A percentile compares a stretch with the other conserved stretches of the same genome.
phyloP scores from a whole-genome alignment of 2,329 filamentous ascomycete genomes.

The Trichoderma sp. region DNA sequence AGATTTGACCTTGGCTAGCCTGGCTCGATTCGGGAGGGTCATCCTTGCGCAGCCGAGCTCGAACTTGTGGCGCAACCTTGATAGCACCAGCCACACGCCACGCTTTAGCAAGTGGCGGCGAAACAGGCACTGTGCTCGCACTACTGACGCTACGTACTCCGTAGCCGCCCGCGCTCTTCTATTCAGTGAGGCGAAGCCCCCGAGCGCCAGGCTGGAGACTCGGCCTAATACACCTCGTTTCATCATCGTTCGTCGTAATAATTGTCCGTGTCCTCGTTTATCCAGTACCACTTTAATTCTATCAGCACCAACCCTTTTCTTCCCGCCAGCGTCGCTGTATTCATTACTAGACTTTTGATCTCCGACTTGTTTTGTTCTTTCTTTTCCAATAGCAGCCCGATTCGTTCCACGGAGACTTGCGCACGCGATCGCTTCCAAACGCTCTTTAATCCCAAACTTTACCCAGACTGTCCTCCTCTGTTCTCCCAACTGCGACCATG shows the following conservation, averaged over 20 bases:
- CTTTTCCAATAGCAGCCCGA: background rate
- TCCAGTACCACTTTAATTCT: constrained; percentile 5
- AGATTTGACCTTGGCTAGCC: constrained; percentile 15
- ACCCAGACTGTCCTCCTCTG: background rate
- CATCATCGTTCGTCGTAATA: constrained; percentile 13
- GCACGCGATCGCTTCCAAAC: constrained; percentile 29
- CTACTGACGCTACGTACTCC: background rate
- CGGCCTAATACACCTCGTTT: constrained; percentile 23
- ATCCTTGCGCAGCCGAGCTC: background rate
- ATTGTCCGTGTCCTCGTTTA: constrained; percentile 8
- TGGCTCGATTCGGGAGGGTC: constrained; percentile 12
- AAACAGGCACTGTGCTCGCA: too few species aligned
- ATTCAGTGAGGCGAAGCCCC: constrained; percentile 2
- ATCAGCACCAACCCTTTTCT: background rate
- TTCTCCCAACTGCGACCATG: constrained; percentile 48
- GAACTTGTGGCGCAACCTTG: constrained; percentile 18
- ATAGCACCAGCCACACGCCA: constrained; percentile 17
- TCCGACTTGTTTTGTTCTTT: background rate
- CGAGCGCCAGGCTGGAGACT: constrained; percentile 3
- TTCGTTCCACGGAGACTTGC: background rate
- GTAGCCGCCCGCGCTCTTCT: background rate
- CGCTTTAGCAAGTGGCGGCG: background rate
- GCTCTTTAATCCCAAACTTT: constrained; percentile 3
- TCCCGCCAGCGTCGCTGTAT: background rate
- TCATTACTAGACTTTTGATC: background rate